Percentiles rank a stretch among this genome's conserved stretches.
phyloP scores from a whole-genome alignment of 2,329 filamentous ascomycete genomes.

The Drechslera avenae region DNA sequence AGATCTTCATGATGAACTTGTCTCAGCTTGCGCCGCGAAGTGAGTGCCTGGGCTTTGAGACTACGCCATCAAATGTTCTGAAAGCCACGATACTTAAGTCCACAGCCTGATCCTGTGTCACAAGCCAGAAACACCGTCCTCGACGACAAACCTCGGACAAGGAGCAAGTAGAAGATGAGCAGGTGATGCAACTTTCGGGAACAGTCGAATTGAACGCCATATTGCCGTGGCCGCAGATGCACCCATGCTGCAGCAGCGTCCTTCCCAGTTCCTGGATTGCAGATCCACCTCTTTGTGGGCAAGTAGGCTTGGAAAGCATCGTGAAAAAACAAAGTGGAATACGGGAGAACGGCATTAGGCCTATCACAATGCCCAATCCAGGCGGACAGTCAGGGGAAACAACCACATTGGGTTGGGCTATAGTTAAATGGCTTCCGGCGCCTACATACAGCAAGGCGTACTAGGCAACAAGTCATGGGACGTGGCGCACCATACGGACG shows the following conservation, averaged over 20 bases:
- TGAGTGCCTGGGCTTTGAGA: not conserved
- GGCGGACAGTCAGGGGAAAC: constrained; percentile 15
- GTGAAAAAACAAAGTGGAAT: constrained; percentile 1
- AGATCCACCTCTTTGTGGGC: constrained; percentile 14
- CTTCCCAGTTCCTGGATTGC: constrained; percentile 4
- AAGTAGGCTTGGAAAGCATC: constrained; percentile 4
- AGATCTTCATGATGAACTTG: constrained; percentile 35
- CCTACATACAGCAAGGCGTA: constrained; percentile 1
- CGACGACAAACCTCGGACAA: constrained; percentile 23
- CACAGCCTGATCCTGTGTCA: constrained; percentile 12
- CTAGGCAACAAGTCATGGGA: constrained; percentile 12
- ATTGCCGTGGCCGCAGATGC: constrained; percentile 27
- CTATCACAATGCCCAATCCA: constrained; percentile 10
- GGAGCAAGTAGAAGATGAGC: constrained; percentile 12
- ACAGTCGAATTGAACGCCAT: constrained; percentile 4
- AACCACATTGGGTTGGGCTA: constrained; percentile 5
- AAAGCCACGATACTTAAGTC: constrained; percentile 11
- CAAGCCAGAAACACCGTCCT: constrained; percentile 20
- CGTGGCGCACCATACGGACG: constrained; percentile 7
- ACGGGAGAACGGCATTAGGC: not conserved
- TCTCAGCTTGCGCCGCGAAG: not conserved
- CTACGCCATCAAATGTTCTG: constrained; percentile 3
- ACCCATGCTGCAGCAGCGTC: constrained; percentile 14
- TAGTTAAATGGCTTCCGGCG: constrained; percentile 10
- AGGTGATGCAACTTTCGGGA: constrained; percentile 20